Base-by-base conservation (phyloP, 768 basidiomycete genomes). In the Coprinellus micaceus region DNA sequence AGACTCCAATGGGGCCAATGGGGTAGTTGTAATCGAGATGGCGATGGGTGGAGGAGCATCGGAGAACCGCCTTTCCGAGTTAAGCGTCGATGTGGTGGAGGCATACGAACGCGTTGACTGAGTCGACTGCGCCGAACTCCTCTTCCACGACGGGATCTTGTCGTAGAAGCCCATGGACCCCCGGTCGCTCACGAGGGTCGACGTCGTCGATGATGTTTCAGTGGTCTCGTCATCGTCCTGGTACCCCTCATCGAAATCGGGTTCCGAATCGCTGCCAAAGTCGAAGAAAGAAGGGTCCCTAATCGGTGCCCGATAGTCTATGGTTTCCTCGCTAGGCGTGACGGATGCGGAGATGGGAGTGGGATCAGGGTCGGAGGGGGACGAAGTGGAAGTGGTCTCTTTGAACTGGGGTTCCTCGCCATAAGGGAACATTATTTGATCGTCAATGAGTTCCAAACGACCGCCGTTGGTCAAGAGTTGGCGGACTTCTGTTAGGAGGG, bases 371-470 rank as follows among this genome's bases (percentile, higher is more conserved):
- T 13, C 33, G 13, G 33, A 33, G 13, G 33, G 33, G 33, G 33
- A 13, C n/a, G n/a, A n/a, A 13, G 13, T 13, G 7, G 33, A 33
- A 13, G 33, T 17, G 49, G 17, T 19, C 5, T 52, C 50, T 29
- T 51, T 44, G 24, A 45, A 37, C 26, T 59, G 55, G n/a, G 64
- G 66, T 11, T 58, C 54, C 33, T 60, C 40, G 29, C 77, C 73
- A 56, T 81, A 83, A 1, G 88, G 84, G 62, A 89, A 89, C 60
- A 80, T 67, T 30, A 88, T 70, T 61, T 86, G 71, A 67, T 92
- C 89, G 67, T 90, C 87, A 50, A 92, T 82, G 47, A 91, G 62
- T 66, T 93, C 91, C 2, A 92, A 70, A 9, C 81, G 78, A 3
- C 91, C 90, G 15, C 77, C 81, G 5, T 74, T 74, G 12, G 70